phyloP scores from a whole-genome alignment of 768 basidiomycete species.

The Obba rivulosa region DNA sequence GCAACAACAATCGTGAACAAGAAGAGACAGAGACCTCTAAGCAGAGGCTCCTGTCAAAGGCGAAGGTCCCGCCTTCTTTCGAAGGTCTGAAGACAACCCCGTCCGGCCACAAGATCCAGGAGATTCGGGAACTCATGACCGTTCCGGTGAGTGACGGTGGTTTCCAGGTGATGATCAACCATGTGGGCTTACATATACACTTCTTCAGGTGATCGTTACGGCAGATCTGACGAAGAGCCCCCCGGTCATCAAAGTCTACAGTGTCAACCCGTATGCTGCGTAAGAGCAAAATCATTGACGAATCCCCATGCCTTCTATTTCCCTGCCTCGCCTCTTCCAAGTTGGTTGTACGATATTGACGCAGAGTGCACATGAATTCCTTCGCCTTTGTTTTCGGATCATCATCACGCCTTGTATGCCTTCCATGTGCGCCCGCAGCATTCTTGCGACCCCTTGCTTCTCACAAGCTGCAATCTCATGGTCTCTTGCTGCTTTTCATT shows the following conservation, averaged over 20 bases:
- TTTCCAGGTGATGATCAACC: not conserved
- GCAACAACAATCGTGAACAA: slow-evolving; percentile 35
- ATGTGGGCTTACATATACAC: not conserved
- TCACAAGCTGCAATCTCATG: too few species aligned
- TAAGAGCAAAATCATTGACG: slow-evolving; percentile 33
- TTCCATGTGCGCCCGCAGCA: too few species aligned
- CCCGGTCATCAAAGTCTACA: slow-evolving; percentile 96
- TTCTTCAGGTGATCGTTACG: slow-evolving; percentile 79
- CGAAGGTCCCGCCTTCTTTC: slow-evolving; percentile 72
- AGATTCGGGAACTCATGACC: slow-evolving; percentile 88
- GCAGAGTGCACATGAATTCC: slow-evolving; percentile 3
- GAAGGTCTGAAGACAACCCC: slow-evolving; percentile 72
- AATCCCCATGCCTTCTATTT: slow-evolving; percentile 3
- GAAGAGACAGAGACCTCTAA: slow-evolving; percentile 57
- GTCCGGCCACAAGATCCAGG: slow-evolving; percentile 91
- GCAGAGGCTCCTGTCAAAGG: slow-evolving; percentile 74
- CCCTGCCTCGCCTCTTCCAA: slow-evolving; percentile 1
- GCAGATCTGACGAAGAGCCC: slow-evolving; percentile 95
- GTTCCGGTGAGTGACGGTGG: slow-evolving; percentile 66
- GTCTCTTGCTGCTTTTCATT: too few species aligned
- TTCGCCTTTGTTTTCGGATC: not conserved
- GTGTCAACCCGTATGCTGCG: slow-evolving; percentile 85
- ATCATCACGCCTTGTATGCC: not conserved
- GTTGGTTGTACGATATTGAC: slow-evolving; percentile 16
- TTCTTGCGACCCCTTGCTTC: too few species aligned